A percentile compares a stretch with the other conserved stretches of the same genome.
phyloP scores from a whole-genome alignment of 495 filamentous ascomycete genomes.

The Penicillium crystallinum region DNA sequence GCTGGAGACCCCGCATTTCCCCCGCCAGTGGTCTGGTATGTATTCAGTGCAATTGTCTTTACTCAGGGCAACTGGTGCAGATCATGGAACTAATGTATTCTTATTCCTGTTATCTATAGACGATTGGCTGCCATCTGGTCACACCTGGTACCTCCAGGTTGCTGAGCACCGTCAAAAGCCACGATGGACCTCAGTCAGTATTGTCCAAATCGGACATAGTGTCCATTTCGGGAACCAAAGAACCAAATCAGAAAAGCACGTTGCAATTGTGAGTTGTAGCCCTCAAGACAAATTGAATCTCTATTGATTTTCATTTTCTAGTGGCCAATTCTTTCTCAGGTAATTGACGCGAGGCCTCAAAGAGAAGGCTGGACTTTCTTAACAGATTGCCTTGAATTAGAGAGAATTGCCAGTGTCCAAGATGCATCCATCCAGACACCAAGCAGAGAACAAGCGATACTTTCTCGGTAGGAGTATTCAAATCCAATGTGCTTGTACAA shows the following conservation, averaged over 20 bases:
- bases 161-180: neutral
- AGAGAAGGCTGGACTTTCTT: neutral
- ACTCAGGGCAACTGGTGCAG: neutral
- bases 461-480: conserved; percentile 49
- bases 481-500: neutral
- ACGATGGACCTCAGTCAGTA: neutral
- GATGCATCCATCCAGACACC: conserved; percentile 73
- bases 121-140: neutral
- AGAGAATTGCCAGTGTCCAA: conserved; percentile 73
- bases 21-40: neutral
- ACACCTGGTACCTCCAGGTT: neutral
- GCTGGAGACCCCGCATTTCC: neutral
- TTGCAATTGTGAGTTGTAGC: neutral
- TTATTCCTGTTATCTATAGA: neutral
- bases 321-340: conserved; percentile 21
- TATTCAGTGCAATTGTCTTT: neutral
- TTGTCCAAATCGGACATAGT: neutral
- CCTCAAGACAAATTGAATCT: neutral
- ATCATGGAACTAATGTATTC: neutral
- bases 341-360: conserved; percentile 3
- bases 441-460: conserved; percentile 69
- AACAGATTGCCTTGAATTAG: conserved; percentile 32
- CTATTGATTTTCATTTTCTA: conserved; percentile 2
- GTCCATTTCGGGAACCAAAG: neutral
- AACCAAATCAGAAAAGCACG: neutral